Evolutionary conservation across 1,284 basidiomycete species (phyloP).

Genomic region (Ceratobasidium sp.): DNA sequence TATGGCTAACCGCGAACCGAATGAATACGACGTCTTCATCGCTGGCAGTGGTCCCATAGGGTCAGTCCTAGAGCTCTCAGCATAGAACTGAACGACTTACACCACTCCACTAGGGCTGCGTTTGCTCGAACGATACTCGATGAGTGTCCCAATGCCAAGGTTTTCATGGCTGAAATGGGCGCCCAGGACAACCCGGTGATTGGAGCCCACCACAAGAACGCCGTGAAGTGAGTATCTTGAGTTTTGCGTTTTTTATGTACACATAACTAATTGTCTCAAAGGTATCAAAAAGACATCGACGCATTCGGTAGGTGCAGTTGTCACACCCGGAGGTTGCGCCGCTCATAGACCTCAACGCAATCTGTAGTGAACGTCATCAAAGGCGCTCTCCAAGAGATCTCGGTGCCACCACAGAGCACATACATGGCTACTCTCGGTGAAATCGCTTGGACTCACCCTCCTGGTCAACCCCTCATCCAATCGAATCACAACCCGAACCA

Average conservation of each 20-base stretch:
- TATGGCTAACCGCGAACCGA: background rate
- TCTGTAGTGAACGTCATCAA: constrained; percentile 25
- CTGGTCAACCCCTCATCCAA: constrained; percentile 6
- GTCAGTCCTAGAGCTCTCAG: background rate
- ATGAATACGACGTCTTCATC: constrained; percentile 37
- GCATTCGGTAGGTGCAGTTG: constrained; percentile 26
- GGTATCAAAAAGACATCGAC: constrained; percentile 45
- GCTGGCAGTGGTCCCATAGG: constrained; percentile 42
- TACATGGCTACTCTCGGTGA: constrained; percentile 26
- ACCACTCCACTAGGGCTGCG: background rate
- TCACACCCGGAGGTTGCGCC: background rate
- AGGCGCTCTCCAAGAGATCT: constrained; percentile 35
- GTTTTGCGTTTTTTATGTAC: background rate
- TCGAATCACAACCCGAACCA: constrained; percentile 34
- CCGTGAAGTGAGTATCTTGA: constrained; percentile 8
- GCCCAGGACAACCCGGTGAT: constrained; percentile 33
- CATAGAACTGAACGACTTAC: background rate
- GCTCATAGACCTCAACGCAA: background rate
- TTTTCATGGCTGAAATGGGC: constrained; percentile 41
- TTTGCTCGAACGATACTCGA: constrained; percentile 37
- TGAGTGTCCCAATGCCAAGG: background rate
- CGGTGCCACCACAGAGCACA: constrained; percentile 24
- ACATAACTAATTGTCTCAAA: background rate
- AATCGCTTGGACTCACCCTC: constrained; percentile 21
- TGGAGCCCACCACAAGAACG: constrained; percentile 39